Evolutionary conservation across 306 rosid species (phyloP), one percentile per base, ranked within the genome.

Genomic region (Phaseolus lunatus): DNA sequence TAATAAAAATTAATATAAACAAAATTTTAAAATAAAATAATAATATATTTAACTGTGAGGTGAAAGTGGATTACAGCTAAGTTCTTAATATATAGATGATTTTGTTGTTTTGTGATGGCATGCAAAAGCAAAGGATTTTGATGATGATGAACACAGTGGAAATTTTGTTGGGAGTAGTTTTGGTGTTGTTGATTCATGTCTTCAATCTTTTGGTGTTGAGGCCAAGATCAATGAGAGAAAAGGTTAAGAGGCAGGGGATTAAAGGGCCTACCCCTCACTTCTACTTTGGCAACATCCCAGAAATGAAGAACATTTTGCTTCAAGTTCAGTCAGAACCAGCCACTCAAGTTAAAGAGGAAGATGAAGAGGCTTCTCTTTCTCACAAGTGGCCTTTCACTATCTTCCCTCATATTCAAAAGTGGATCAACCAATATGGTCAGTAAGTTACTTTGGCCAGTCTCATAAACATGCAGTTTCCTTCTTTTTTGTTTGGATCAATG

Each of bases 221-320:
- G 52, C 91, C 93, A 66, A 79, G 43, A 75, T 75, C 87, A 50
- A 54, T 85, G 0, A 71, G 93, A 84, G 80, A 84, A 19, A 91
- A 84, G 85, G 89, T 93, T 75, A 80, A 71, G 4, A 85, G 41
- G 57, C 97, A 93, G 47, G 96, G 96, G 14, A 89, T 91, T 64
- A 20, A 68, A 72, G 98, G 98, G 0, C 96, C 96, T 77, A 64
- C 83, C 4, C 85, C 91, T 64, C 87, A 88, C 19, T 80, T 87
- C 5, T 70, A 83, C 49, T 61, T 86, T 15, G 98, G 97, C 9
- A 91, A 89, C 58, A 75, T 91, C 35, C 78, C 86, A 0, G 84
- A 93, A 58, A 91, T 88, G 9, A 88, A 84, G 69, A 76, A 41
- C 8, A 73, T 88, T 80, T 75, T 63, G 15, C 79, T 59, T 9